Evolutionary conservation across 345 rosid genomes (phyloP), one percentile per base, ranked within the genome.

Genomic region (Aquilaria sinensis): DNA sequence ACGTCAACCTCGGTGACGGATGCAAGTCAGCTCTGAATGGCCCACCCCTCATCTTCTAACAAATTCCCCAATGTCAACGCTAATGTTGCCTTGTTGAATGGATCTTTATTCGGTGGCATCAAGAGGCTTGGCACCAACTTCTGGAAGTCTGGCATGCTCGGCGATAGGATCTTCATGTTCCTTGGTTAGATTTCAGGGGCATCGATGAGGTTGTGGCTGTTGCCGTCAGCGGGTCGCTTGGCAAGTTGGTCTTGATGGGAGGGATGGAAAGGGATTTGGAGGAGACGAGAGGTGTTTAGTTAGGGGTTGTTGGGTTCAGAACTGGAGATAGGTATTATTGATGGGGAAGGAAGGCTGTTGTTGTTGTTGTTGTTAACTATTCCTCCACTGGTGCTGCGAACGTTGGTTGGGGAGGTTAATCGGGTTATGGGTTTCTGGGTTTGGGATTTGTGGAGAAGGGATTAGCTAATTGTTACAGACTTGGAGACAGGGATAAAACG

Each of bases 291-390:
- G 58, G 98, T 92, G 23, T 96, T 92, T 13, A 96, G 98, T 70
- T 85, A 87, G 66, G 98, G 98, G 74, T 80, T 92, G 74, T 81
- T 92, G n/a, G 90, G 37, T 60, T 94, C 92, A 75, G 96, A 90
- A 82, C 96, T 88, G 81, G 96, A 73, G 67, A 89, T 70, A 63
- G 91, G 80, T 12, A 74, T n/a, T n/a, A n/a, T n/a, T n/a, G n/a
- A 70, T 57, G 88, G 85, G 11, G 85, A 63, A 69, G 67, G 67
- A 37, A 61, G 57, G 47, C 81, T 82, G 76, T 57, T 45, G 82
- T 51, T 37, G 68, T 50, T 33, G 71, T 15, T 61, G 74, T 51
- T 61, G 75, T 51, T 37, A 37, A 37, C 7, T 37, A 1, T 37
- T 37, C 43, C 43, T 37, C 43, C 43, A 37, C 7, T 37, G 43